A percentile compares a stretch with the other conserved stretches of the same genome.
Conservation (phyloP, 164 flowering plant genomes). For the Magnolia kwangsiensis region DNA sequence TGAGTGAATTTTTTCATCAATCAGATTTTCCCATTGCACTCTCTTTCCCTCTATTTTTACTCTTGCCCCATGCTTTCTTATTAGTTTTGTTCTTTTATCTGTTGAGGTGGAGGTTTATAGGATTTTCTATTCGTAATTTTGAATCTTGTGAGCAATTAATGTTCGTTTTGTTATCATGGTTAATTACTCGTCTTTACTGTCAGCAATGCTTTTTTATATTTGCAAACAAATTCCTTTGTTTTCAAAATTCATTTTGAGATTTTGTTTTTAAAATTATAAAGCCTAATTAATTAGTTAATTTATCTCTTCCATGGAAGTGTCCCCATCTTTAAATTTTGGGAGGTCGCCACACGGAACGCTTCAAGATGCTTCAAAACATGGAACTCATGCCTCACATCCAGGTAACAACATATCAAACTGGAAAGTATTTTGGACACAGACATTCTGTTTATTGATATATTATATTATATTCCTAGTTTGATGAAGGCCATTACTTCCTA, state of each 20-base stretch:
- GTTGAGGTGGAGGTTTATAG: neutral
- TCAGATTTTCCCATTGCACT: too few species aligned
- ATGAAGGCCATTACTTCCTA: neutral
- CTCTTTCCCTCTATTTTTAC: too few species aligned
- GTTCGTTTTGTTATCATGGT: neutral
- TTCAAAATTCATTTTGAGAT: too few species aligned
- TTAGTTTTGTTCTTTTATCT: neutral
- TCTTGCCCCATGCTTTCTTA: neutral
- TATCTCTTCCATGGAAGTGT: neutral
- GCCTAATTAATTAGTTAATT: neutral
- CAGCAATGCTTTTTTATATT: too few species aligned
- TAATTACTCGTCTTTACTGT: too few species aligned
- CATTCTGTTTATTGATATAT: too few species aligned
- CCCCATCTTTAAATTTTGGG: neutral
- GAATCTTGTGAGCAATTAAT: neutral
- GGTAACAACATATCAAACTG: neutral
- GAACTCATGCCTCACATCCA: neutral
- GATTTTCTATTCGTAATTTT: neutral
- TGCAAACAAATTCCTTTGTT: neutral
- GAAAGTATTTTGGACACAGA: neutral
- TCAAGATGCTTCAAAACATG: neutral
- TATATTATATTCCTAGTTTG: too few species aligned
- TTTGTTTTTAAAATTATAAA: too few species aligned
- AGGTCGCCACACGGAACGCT: neutral
- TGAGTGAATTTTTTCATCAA: neutral